These are phyloP conservation scores for Fusarium xylarioides DNA, from an alignment of 2,329 filamentous ascomycete genomes.

Conservation along the genomic window DNA sequence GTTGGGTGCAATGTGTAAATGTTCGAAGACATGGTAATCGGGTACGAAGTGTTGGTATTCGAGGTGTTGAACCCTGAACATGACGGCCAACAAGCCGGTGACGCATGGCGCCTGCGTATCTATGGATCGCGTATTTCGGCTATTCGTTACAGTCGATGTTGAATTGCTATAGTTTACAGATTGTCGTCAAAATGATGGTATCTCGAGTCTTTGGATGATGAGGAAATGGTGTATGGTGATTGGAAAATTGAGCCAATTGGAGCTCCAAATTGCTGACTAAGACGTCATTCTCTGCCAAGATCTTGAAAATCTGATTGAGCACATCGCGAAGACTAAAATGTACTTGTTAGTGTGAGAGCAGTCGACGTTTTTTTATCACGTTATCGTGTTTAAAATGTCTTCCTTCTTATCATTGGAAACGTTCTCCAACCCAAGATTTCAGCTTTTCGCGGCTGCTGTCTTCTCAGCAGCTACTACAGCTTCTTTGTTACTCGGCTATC, in stretches of 20 bases:
- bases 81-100: constrained; percentile 50
- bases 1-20: constrained; percentile 43
- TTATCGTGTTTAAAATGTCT: constrained; percentile 48
- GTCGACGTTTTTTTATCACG: background rate
- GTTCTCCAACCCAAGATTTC: constrained; percentile 59
- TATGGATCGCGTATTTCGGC: background rate
- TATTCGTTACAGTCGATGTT: background rate
- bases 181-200: background rate
- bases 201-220: constrained; percentile 9
- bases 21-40: constrained; percentile 39
- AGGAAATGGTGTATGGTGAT: constrained; percentile 17
- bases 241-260: constrained; percentile 28
- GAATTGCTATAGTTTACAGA: background rate
- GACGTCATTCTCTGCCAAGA: constrained; percentile 11
- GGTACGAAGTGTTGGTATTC: constrained; percentile 20
- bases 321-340: background rate
- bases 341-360: background rate
- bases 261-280: constrained; percentile 32
- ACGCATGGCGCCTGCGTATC: constrained; percentile 47
- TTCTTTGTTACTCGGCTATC: constrained; percentile 68
- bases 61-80: constrained; percentile 26
- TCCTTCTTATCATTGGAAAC: constrained; percentile 55
- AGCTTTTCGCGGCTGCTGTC: constrained; percentile 77
- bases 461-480: constrained; percentile 69
- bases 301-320: constrained; percentile 17